These are phyloP conservation scores for Noccaea bulbosa DNA, from an alignment of 345 rosid species.

Conservation along the genomic window DNA sequence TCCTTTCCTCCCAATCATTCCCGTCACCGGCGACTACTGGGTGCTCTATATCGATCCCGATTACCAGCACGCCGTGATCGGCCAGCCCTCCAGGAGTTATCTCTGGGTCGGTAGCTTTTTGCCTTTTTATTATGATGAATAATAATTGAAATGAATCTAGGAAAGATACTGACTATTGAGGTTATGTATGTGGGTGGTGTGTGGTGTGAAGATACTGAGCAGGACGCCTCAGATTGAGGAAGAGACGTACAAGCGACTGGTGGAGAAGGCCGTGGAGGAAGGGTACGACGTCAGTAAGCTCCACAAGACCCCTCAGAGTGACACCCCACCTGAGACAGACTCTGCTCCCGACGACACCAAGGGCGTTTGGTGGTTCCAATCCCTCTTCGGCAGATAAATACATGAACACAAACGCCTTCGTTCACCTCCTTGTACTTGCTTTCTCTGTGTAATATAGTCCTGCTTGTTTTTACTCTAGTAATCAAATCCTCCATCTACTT, in stretches of 20 bases:
- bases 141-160: background rate
- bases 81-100: constrained; percentile 70
- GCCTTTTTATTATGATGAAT: background rate
- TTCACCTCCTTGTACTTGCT: background rate
- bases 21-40: constrained; percentile 89
- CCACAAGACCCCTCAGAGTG: constrained; percentile 74
- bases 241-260: constrained; percentile 59
- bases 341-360: constrained; percentile 61
- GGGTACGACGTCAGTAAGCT: constrained; percentile 81
- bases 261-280: constrained; percentile 61
- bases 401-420: background rate
- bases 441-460: constrained; percentile 17
- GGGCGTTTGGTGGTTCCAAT: constrained; percentile 91
- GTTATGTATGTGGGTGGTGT: background rate
- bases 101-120: constrained; percentile 63
- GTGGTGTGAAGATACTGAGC: constrained; percentile 62
- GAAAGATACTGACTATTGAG: background rate
- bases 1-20: constrained; percentile 82
- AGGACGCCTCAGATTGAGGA: constrained; percentile 66
- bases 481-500: background rate
- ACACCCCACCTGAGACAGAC: constrained; percentile 61
- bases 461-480: constrained; percentile 23
- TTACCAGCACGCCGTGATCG: constrained; percentile 70
- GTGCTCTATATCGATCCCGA: constrained; percentile 67
- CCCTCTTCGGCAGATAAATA: constrained; percentile 61